These are phyloP conservation scores for Exophiala oligosperma DNA, from an alignment of 2,329 filamentous ascomycete species.

Conservation along the genomic window DNA sequence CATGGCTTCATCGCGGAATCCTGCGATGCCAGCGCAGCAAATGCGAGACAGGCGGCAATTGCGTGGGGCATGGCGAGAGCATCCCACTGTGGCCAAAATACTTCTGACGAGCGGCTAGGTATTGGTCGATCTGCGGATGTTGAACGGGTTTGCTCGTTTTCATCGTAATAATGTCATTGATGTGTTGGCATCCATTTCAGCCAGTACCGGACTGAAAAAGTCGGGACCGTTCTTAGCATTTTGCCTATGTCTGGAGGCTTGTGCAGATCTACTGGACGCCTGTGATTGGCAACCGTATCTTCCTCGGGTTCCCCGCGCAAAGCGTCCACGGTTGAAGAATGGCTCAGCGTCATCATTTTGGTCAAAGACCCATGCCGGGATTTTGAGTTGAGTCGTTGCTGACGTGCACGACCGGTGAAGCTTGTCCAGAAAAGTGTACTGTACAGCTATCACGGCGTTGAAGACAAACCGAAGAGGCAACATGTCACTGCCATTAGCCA, in stretches of 20 bases:
- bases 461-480: not conserved
- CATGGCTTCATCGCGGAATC: constrained; percentile 19
- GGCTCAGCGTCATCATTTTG: not conserved
- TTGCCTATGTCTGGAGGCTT: constrained; percentile 14
- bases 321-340: constrained; percentile 2
- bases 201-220: constrained; percentile 27
- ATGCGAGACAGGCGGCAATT: constrained; percentile 23
- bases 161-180: constrained; percentile 29
- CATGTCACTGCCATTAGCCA: not conserved
- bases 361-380: constrained; percentile 8
- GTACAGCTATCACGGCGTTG: not conserved
- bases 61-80: constrained; percentile 27
- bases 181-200: constrained; percentile 30
- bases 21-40: constrained; percentile 32
- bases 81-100: constrained; percentile 31
- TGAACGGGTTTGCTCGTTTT: constrained; percentile 17
- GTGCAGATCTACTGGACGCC: constrained; percentile 23
- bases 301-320: constrained; percentile 16
- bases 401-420: constrained; percentile 22
- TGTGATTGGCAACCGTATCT: constrained; percentile 20
- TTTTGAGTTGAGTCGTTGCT: constrained; percentile 16
- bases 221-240: constrained; percentile 25
- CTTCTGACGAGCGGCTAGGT: constrained; percentile 19
- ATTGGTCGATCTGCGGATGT: constrained; percentile 23
- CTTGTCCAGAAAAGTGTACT: not conserved